phyloP scores from a whole-genome alignment of 768 basidiomycete genomes.

The Trametes villosa region DNA sequence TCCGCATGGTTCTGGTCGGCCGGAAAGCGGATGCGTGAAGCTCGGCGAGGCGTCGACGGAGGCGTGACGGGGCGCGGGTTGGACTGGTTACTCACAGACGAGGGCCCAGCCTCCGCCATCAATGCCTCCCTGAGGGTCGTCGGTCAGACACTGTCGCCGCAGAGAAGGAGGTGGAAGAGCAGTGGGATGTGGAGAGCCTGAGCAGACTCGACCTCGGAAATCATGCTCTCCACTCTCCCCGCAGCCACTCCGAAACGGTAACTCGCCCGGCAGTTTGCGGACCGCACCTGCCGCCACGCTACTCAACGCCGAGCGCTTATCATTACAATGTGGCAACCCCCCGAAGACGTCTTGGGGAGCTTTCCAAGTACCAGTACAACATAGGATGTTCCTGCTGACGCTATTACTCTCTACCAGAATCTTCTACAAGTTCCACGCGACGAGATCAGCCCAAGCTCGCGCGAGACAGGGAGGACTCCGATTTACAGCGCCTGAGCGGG shows the following conservation, averaged over 20 bases:
- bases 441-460: too few relatives aligned
- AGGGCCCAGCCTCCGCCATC: constrained; percentile 40
- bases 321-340: too few relatives aligned
- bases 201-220: neutral
- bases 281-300: neutral
- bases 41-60: constrained; percentile 17
- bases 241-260: neutral
- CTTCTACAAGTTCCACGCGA: too few relatives aligned
- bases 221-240: neutral
- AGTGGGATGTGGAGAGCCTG: neutral
- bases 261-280: neutral
- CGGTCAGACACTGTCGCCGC: neutral
- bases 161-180: neutral
- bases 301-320: neutral
- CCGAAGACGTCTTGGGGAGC: too few relatives aligned
- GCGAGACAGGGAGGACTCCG: neutral
- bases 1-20: constrained; percentile 17
- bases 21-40: constrained; percentile 41
- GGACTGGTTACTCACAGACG: constrained; percentile 26
- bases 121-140: constrained; percentile 11
- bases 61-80: constrained; percentile 18
- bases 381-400: too few relatives aligned
- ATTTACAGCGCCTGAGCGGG: constrained; percentile 5
- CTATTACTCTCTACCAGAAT: too few relatives aligned
- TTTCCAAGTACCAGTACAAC: too few relatives aligned